Evolutionary conservation across 371 early-diverging fungal species (phyloP).

Genomic region (Amoeboradix gromovi): DNA sequence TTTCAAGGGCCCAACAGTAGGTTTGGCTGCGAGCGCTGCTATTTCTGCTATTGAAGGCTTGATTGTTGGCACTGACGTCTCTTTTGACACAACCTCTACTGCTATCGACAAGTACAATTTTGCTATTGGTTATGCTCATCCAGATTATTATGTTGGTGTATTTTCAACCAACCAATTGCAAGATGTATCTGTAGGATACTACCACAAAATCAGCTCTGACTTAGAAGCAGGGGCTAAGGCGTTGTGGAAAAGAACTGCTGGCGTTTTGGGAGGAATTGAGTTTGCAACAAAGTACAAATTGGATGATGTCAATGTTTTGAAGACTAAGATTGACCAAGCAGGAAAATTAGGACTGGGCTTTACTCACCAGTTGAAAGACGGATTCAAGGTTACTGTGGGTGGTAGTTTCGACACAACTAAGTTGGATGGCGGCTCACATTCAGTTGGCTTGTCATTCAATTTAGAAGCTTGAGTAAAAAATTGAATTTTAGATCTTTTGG

Average conservation of each 20-base stretch:
- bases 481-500: too few relatives aligned
- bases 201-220: conserved; percentile 60
- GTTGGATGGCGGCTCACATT: conserved; percentile 71
- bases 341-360: conserved; percentile 73
- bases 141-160: background rate
- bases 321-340: conserved; percentile 76
- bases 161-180: conserved; percentile 17
- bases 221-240: conserved; percentile 81
- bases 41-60: conserved; percentile 1
- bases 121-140: background rate
- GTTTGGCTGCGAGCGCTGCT: conserved; percentile 27
- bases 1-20: conserved; percentile 46
- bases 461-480: conserved; percentile 43
- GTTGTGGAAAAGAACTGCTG: conserved; percentile 35
- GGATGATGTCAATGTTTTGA: conserved; percentile 58
- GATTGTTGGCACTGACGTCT: conserved; percentile 1
- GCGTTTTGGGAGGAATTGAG: conserved; percentile 43
- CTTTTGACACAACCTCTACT: background rate
- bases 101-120: background rate
- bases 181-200: conserved; percentile 59
- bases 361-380: conserved; percentile 69
- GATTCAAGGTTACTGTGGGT: conserved; percentile 72
- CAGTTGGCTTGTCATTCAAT: conserved; percentile 62
- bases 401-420: conserved; percentile 67
- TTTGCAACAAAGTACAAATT: conserved; percentile 75